Conservation (phyloP, 352 stramenopile species). For the Globisporangium iwayamae region DNA sequence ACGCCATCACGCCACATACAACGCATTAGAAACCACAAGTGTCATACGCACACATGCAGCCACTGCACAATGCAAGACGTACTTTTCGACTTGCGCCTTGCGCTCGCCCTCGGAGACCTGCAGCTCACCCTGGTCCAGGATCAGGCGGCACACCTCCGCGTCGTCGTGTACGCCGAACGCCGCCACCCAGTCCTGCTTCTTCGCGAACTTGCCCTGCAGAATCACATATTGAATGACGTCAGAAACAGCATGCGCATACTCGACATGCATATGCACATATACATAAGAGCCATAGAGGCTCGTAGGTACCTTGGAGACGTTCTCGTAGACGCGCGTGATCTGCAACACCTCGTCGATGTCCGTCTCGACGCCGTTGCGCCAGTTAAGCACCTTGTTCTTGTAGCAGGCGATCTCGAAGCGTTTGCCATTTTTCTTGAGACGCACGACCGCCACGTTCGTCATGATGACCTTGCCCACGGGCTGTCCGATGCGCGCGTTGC, state of each 20-base stretch:
- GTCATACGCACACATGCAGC: not conserved
- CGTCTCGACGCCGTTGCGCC: constrained; percentile 96
- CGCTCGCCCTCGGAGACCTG: constrained; percentile 97
- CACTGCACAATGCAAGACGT: constrained; percentile 1
- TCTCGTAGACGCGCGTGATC: constrained; percentile 96
- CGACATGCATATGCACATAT: not conserved
- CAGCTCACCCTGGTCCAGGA: constrained; percentile 96
- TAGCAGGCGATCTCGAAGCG: constrained; percentile 99
- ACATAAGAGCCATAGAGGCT: not conserved
- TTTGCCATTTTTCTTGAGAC: constrained; percentile 93
- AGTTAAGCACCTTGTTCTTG: constrained; percentile 99
- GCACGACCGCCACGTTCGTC: constrained; percentile 97
- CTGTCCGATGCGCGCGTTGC: constrained; percentile 64
- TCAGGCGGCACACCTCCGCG: constrained; percentile 89
- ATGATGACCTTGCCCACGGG: constrained; percentile 87
- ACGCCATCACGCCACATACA: not conserved
- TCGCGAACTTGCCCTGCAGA: constrained; percentile 91
- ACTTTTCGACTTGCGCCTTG: constrained; percentile 90
- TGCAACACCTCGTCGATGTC: constrained; percentile 98
- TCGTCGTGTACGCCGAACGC: constrained; percentile 93
- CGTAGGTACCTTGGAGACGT: constrained; percentile 89
- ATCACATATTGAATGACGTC: not conserved
- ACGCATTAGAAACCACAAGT: not conserved
- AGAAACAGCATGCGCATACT: not conserved
- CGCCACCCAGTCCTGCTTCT: constrained; percentile 92